Evolutionary conservation across 2,329 filamentous ascomycete species (phyloP).

Genomic region (Colletotrichum sp.): DNA sequence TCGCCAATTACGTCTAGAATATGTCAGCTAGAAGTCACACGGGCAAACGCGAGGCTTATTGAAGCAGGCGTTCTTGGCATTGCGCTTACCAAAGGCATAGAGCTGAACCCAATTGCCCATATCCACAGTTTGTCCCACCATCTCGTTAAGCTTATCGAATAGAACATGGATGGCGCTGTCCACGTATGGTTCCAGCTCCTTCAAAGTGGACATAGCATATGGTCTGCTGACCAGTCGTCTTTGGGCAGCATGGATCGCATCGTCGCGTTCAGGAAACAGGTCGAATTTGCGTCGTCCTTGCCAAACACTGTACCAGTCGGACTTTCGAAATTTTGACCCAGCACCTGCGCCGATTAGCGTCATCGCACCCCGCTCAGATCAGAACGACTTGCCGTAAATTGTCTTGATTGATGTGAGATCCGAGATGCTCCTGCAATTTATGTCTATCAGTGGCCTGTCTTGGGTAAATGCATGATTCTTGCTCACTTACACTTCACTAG

Average conservation of each 20-base stretch:
- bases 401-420: not conserved
- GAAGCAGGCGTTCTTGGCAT: not conserved
- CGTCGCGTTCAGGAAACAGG: not conserved
- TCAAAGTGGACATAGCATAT: not conserved
- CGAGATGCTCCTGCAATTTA: not conserved
- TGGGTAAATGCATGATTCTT: not conserved
- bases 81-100: not conserved
- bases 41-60: not conserved
- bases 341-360: not conserved
- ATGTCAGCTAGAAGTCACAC: not conserved
- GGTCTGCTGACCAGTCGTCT: not conserved
- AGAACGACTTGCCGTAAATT: not conserved
- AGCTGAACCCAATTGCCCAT: conserved; percentile 9
- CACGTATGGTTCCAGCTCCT: conserved; percentile 1
- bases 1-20: not conserved
- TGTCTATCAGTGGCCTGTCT: not conserved
- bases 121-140: not conserved
- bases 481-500: not conserved
- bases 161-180: not conserved
- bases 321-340: conserved; percentile 7
- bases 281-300: conserved; percentile 3
- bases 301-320: conserved; percentile 2
- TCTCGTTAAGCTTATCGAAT: not conserved
- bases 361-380: not conserved
- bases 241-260: not conserved